Conservation (phyloP, 192 early-diverging fungal species). For the Backusella morwellensis region DNA sequence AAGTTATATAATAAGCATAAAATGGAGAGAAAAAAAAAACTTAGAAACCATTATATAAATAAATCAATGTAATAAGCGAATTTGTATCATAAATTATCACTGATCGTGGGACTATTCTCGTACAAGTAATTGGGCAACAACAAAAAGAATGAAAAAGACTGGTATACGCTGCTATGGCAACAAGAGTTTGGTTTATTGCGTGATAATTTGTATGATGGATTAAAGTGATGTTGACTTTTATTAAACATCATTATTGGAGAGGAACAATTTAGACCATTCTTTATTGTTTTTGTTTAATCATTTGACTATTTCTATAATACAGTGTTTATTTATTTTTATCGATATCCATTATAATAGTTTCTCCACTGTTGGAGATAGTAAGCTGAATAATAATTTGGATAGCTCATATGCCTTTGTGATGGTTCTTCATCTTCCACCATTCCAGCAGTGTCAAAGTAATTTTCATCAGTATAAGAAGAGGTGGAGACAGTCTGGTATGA, state of each 20-base stretch:
- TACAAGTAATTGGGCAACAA: too few species aligned
- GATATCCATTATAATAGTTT: not conserved
- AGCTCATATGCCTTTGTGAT: not conserved
- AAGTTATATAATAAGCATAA: not conserved
- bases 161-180: too few species aligned
- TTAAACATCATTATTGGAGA: not conserved
- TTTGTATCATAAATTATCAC: not conserved
- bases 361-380: constrained; percentile 3
- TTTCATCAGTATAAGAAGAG: not conserved
- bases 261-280: not conserved
- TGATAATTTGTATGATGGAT: too few species aligned
- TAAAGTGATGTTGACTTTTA: too few species aligned
- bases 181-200: too few species aligned
- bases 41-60: not conserved
- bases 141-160: too few species aligned
- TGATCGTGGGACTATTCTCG: too few species aligned
- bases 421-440: not conserved
- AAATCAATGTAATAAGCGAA: not conserved
- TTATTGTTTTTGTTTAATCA: not conserved
- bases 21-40: not conserved
- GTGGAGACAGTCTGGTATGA: not conserved
- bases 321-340: not conserved
- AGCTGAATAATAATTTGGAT: not conserved
- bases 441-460: not conserved
- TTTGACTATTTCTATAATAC: not conserved